A percentile compares a stretch with the other conserved stretches of the same genome.
phyloP scores from a whole-genome alignment of 2,329 filamentous ascomycete species.

The Fusarium cyanostomum region DNA sequence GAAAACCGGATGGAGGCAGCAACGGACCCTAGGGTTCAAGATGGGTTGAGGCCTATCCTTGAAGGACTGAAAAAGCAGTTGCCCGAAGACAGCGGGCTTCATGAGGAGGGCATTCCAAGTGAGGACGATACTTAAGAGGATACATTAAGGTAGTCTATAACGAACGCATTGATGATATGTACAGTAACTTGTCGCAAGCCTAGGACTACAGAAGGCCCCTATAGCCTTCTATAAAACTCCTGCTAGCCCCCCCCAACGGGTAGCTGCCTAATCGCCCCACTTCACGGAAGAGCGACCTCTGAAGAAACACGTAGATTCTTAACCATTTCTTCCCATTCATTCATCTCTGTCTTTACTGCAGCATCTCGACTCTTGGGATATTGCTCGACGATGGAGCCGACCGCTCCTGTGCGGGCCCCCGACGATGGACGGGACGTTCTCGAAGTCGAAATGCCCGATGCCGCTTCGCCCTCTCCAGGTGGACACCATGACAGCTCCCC shows the following conservation, averaged over 20 bases:
- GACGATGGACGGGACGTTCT: neutral
- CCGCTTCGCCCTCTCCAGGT: neutral
- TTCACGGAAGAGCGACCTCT: too few species aligned
- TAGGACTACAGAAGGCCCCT: too few species aligned
- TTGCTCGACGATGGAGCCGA: neutral
- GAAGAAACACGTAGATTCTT: too few species aligned
- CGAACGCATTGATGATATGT: too few species aligned
- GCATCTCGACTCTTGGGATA: too few species aligned
- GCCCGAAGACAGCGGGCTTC: neutral
- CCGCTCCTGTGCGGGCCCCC: neutral
- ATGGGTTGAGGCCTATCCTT: slow-evolving; percentile 17
- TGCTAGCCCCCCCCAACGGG: too few species aligned
- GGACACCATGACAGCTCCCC: neutral
- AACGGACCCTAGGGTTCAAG: slow-evolving; percentile 17
- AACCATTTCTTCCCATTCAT: too few species aligned
- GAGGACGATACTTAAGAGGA: neutral
- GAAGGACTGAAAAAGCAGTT: slow-evolving; percentile 22
- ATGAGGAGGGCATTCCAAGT: neutral
- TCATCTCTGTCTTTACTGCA: too few species aligned
- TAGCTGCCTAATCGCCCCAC: too few species aligned
- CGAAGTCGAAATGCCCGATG: neutral
- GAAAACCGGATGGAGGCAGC: slow-evolving; percentile 21
- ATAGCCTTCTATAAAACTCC: too few species aligned
- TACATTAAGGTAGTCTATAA: neutral
- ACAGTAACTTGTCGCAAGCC: too few species aligned